Conservation (phyloP, 495 filamentous ascomycete genomes). For the Trichocladium antarcticum region DNA sequence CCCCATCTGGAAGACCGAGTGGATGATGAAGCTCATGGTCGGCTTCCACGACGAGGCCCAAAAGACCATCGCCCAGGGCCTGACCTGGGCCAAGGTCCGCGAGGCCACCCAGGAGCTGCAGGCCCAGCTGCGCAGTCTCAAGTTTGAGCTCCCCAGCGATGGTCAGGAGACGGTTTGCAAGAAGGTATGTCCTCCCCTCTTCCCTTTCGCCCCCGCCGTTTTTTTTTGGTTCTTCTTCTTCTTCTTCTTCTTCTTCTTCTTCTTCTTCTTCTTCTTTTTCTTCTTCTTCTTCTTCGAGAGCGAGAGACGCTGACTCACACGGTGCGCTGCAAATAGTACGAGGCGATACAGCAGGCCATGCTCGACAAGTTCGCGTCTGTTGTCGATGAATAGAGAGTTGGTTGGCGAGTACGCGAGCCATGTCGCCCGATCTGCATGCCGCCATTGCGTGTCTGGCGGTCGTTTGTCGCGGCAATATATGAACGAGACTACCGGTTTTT, state of each 20-base stretch:
- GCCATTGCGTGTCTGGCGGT: not conserved
- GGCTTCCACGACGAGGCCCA: slow-evolving; percentile 94
- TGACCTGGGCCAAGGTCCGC: slow-evolving; percentile 82
- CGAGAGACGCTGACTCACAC: slow-evolving; percentile 8
- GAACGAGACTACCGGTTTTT: too few species aligned
- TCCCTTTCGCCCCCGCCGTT: too few species aligned
- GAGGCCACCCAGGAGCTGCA: slow-evolving; percentile 84
- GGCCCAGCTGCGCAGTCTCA: slow-evolving; percentile 72
- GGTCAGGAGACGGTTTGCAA: slow-evolving; percentile 61
- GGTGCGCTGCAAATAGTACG: slow-evolving; percentile 61
- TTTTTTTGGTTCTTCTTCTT: not conserved
- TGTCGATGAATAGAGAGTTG: slow-evolving; percentile 66
- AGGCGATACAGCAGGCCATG: slow-evolving; percentile 81
- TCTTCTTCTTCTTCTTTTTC: not conserved
- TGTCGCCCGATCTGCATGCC: not conserved
- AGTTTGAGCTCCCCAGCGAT: slow-evolving; percentile 84
- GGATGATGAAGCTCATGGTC: slow-evolving; percentile 99
- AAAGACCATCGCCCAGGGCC: slow-evolving; percentile 83
- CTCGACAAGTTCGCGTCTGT: slow-evolving; percentile 92
- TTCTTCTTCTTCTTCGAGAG: not conserved
- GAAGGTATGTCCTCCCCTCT: slow-evolving; percentile 45
- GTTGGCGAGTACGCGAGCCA: not conserved
- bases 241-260: slow-evolving; percentile 3
- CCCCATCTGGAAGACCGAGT: slow-evolving; percentile 97
- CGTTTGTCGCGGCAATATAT: not conserved